Conservation (phyloP, 352 stramenopile species). For the Globisporangium viniferum region DNA sequence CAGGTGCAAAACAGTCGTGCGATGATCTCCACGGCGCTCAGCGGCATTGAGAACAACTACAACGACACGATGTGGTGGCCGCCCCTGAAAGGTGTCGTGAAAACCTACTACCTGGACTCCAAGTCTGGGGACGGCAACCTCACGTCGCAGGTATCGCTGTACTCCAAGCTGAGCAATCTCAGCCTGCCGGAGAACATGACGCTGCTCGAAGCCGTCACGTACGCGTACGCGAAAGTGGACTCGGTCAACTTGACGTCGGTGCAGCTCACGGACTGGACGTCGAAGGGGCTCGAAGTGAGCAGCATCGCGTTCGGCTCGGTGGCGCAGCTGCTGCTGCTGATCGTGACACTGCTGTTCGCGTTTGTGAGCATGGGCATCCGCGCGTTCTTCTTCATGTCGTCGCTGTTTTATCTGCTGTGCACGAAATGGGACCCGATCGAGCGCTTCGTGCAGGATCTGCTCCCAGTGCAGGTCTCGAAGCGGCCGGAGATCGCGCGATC, state of each 20-base stretch:
- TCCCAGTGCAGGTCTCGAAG: slow-evolving; percentile 76
- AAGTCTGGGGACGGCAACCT: slow-evolving; percentile 56
- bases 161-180: slow-evolving; percentile 36
- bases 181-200: slow-evolving; percentile 81
- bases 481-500: slow-evolving; percentile 65
- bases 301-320: slow-evolving; percentile 80
- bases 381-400: slow-evolving; percentile 87
- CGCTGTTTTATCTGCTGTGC: slow-evolving; percentile 83
- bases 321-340: slow-evolving; percentile 71
- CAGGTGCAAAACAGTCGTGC: slow-evolving; percentile 78
- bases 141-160: slow-evolving; percentile 46
- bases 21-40: slow-evolving; percentile 79
- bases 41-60: slow-evolving; percentile 81
- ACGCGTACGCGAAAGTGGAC: slow-evolving; percentile 83
- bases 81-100: slow-evolving; percentile 75
- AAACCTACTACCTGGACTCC: slow-evolving; percentile 78
- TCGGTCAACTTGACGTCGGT: slow-evolving; percentile 84
- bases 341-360: slow-evolving; percentile 76
- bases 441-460: slow-evolving; percentile 70
- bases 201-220: slow-evolving; percentile 60
- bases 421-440: slow-evolving; percentile 88
- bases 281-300: slow-evolving; percentile 80
- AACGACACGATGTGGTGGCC: slow-evolving; percentile 90
- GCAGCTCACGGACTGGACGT: slow-evolving; percentile 84
- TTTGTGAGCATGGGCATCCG: slow-evolving; percentile 85